Evolutionary conservation across 2,329 filamentous ascomycete genomes (phyloP), one percentile per base, ranked within the genome.

Genomic region (Penicillium sp.): DNA sequence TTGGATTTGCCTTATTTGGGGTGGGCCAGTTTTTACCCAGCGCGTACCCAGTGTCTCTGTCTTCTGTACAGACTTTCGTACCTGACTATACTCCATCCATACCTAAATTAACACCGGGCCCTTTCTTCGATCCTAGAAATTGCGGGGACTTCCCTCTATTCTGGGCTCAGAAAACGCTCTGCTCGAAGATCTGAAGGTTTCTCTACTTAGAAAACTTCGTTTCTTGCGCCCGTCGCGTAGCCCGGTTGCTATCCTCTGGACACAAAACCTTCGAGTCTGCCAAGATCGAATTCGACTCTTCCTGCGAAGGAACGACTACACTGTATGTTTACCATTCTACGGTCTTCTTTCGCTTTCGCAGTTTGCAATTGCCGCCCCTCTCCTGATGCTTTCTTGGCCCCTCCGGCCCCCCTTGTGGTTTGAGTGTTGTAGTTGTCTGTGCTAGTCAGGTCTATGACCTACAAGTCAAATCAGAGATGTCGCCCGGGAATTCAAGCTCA

Each of bases 401-500:
- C 49, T 62, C 47, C 45, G 55, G 56, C 47, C 61, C 63, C 64
- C 58, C 58, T 55, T 55, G 44, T 54, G 56, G 60, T 49, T 44
- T 47, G 42, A 47, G 30, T 55, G 56, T 63, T 64, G 59, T 62
- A 63, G 59, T 62, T 53, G 59, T 33, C 3, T 44, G 55, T 40
- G 49, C 56, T 59, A 61, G 53, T 51, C 55, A 62, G 65, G 61
- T 67, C 61, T 26, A 64, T 59, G 63, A 59, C 67, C 62, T 61
- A 63, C 60, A 60, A 56, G 19, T 49, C 54, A 54, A 67, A 59
- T 58, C 54, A 62, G 63, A 58, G 44, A 70, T 70, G 68, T 68
- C 65, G 45, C 53, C 56, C 53, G 49, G 58, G 40, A 54, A 56
- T 42, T 66, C 59, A 62, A 62, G 64, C 68, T 70, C 65, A 70